phyloP scores from a whole-genome alignment of 371 early-diverging fungal genomes.

The Choanephora cucurbitarum region DNA sequence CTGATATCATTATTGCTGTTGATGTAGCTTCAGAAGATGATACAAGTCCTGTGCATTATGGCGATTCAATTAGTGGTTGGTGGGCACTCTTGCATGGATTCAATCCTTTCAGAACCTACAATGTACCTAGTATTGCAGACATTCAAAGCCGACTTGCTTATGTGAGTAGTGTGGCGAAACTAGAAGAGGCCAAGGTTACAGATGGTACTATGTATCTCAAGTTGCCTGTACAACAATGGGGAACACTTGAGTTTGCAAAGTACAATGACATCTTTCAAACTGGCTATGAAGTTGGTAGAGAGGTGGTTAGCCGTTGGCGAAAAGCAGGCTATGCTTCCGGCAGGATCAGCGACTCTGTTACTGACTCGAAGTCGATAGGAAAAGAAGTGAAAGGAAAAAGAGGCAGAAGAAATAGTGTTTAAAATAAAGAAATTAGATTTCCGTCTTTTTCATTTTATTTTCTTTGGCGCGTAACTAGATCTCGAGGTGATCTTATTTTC shows the following conservation, averaged over 20 bases:
- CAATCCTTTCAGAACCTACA: slow-evolving; percentile 68
- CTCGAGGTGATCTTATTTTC: no score
- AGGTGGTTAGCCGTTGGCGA: slow-evolving; percentile 84
- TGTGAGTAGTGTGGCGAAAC: slow-evolving; percentile 88
- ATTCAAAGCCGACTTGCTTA: slow-evolving; percentile 98
- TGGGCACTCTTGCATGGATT: slow-evolving; percentile 82
- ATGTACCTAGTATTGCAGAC: slow-evolving; percentile 94
- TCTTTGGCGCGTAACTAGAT: no score
- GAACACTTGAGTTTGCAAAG: slow-evolving; percentile 93
- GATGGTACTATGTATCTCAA: slow-evolving; percentile 88
- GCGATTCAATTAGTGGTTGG: slow-evolving; percentile 96
- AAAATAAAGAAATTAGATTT: slow-evolving; percentile 4
- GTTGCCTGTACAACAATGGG: slow-evolving; percentile 89
- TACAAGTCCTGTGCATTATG: slow-evolving; percentile 88
- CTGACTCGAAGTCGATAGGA: slow-evolving; percentile 25
- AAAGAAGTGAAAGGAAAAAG: slow-evolving; percentile 46
- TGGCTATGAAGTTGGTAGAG: slow-evolving; percentile 91
- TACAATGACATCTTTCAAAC: slow-evolving; percentile 81
- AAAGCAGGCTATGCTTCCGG: slow-evolving; percentile 67
- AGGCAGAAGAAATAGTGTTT: slow-evolving; percentile 43
- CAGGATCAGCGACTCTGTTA: slow-evolving; percentile 30
- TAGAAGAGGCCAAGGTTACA: slow-evolving; percentile 88
- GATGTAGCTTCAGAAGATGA: slow-evolving; percentile 95
- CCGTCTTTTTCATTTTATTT: no score
- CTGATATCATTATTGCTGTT: slow-evolving; percentile 94